phyloP scores from a whole-genome alignment of 2,329 filamentous ascomycete species.

The Cytospora paraplurivora region DNA sequence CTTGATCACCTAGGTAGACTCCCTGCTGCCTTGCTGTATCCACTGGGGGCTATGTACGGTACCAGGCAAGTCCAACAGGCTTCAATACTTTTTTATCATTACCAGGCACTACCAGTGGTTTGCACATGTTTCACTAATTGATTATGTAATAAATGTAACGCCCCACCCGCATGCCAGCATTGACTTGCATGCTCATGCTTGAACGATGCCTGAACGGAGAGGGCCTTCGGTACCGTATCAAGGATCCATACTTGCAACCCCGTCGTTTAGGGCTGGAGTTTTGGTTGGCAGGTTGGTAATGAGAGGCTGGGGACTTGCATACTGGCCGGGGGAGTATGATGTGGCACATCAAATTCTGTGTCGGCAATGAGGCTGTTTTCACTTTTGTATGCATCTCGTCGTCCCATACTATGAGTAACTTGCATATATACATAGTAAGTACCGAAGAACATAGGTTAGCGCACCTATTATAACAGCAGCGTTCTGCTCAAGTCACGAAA shows the following conservation, averaged over 20 bases:
- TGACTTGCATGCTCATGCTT: too few species aligned
- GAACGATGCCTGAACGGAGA: too few species aligned
- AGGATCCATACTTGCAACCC: neutral
- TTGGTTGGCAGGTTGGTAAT: neutral
- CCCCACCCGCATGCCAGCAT: too few species aligned
- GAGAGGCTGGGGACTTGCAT: constrained; percentile 1
- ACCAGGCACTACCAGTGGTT: too few species aligned
- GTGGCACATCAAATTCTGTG: neutral
- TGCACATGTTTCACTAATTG: too few species aligned
- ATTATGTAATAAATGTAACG: too few species aligned
- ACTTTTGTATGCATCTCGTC: neutral
- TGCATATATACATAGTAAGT: neutral
- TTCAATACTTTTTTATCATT: too few species aligned
- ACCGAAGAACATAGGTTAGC: too few species aligned
- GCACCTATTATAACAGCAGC: neutral
- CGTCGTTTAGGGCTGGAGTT: neutral
- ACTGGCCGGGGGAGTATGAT: neutral
- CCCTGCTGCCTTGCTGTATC: neutral
- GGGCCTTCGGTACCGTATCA: too few species aligned
- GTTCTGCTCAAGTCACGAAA: neutral
- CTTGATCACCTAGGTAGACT: too few species aligned
- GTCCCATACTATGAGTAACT: neutral
- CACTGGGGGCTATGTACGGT: neutral
- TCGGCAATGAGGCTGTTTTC: neutral
- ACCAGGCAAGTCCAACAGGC: too few species aligned